These are phyloP conservation scores for Brassica nigra DNA, from an alignment of 345 rosid genomes.

Conservation along the genomic window DNA sequence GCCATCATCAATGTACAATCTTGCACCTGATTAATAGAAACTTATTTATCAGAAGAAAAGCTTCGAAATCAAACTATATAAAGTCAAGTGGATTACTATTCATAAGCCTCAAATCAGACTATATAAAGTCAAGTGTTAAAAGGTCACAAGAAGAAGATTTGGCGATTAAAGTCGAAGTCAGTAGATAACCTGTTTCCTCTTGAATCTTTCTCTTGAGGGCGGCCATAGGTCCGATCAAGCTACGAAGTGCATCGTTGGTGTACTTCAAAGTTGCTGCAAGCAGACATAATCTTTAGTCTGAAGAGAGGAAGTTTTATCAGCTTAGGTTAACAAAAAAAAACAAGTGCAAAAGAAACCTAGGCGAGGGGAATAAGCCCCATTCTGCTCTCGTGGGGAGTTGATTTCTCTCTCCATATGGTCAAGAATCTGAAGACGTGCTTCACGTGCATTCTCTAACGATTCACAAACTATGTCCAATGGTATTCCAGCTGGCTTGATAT, in stretches of 20 bases:
- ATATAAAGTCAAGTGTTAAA: not conserved
- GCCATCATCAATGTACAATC: conserved; percentile 74
- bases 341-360: conserved; percentile 53
- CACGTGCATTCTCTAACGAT: conserved; percentile 74
- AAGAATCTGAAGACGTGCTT: conserved; percentile 91
- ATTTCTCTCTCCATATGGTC: conserved; percentile 85
- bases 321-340: not conserved
- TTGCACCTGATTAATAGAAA: conserved; percentile 56
- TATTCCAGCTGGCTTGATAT: conserved; percentile 98
- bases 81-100: not conserved
- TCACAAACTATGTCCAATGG: conserved; percentile 93
- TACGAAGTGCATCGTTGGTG: conserved; percentile 82
- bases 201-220: conserved; percentile 78
- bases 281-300: conserved; percentile 8
- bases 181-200: conserved; percentile 80
- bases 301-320: not conserved
- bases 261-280: conserved; percentile 73
- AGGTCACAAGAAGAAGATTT: conserved; percentile 13
- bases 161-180: not conserved
- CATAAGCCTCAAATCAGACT: not conserved
- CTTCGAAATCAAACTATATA: not conserved
- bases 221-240: conserved; percentile 87
- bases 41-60: conserved; percentile 2
- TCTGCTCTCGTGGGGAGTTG: conserved; percentile 63
- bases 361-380: conserved; percentile 59